Evolutionary conservation across 2,329 filamentous ascomycete genomes (phyloP).

Genomic region (Coniochaeta sp.): DNA sequence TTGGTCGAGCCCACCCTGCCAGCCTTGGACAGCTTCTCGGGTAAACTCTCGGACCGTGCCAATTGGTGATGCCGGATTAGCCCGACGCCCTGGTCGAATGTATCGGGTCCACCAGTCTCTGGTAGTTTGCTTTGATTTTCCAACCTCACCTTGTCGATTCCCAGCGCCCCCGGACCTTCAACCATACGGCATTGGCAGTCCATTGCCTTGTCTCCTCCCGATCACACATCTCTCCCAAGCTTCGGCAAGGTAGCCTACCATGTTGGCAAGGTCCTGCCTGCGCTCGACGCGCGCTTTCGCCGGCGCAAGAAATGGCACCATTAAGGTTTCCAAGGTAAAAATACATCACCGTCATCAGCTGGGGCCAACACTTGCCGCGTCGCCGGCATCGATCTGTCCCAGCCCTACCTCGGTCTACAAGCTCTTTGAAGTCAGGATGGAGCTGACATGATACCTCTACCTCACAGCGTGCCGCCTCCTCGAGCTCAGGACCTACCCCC

Average conservation of each 20-base stretch:
- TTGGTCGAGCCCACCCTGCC: background rate
- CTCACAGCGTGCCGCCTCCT: conserved; percentile 60
- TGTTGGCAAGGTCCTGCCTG: conserved; percentile 91
- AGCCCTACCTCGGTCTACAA: background rate
- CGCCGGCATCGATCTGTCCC: background rate
- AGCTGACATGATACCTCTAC: conserved; percentile 5
- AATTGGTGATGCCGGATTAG: conserved; percentile 7
- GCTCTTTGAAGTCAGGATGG: background rate
- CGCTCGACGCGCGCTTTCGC: conserved; percentile 82
- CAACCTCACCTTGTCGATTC: conserved; percentile 11
- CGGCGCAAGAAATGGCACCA: conserved; percentile 66
- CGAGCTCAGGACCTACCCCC: conserved; percentile 63
- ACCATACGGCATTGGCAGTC: conserved; percentile 26
- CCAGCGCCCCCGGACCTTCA: conserved; percentile 14
- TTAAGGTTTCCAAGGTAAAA: conserved; percentile 69
- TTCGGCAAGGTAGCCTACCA: conserved; percentile 50
- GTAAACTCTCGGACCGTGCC: background rate
- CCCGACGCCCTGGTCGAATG: conserved; percentile 9
- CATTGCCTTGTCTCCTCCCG: conserved; percentile 28
- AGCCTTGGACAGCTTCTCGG: background rate
- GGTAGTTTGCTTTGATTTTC: conserved; percentile 9
- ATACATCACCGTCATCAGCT: conserved; percentile 1
- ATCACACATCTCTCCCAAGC: conserved; percentile 24
- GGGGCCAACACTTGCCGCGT: background rate
- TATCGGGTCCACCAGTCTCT: background rate